A percentile compares a stretch with the other conserved stretches of the same genome.
phyloP scores from a whole-genome alignment of 768 basidiomycete genomes.

The Suillus ampliporus region DNA sequence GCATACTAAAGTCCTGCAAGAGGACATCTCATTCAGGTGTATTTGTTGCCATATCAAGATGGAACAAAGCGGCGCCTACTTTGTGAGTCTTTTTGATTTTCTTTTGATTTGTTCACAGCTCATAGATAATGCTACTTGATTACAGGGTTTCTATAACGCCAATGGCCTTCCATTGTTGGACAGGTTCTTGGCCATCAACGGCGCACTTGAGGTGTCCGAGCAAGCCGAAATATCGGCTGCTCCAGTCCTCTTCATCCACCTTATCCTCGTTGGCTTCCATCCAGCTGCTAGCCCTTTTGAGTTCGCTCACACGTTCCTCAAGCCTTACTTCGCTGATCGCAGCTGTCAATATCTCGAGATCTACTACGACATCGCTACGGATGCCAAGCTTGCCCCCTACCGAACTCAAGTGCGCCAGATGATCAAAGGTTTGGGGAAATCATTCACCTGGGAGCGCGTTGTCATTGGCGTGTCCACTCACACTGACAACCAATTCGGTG shows the following conservation, averaged over 20 bases:
- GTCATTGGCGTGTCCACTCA: not conserved
- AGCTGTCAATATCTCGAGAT: not conserved
- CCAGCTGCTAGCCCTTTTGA: not conserved
- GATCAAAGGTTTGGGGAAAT: not conserved
- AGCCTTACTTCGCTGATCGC: not conserved
- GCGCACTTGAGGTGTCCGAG: not conserved
- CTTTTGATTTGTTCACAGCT: no score
- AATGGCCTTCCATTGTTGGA: no score
- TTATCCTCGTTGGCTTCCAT: not conserved
- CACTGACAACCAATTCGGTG: not conserved
- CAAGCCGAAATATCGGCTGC: not conserved
- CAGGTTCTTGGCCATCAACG: not conserved
- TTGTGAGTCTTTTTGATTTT: not conserved
- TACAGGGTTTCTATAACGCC: no score
- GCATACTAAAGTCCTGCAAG: not conserved
- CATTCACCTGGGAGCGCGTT: not conserved
- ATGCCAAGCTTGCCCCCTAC: not conserved
- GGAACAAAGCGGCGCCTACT: not conserved
- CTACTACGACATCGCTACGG: not conserved
- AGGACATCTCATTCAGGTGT: not conserved
- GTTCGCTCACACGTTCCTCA: not conserved
- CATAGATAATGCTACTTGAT: no score
- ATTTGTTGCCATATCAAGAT: not conserved
- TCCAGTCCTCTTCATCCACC: not conserved
- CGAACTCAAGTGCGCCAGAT: rapidly evolving